A percentile compares a stretch with the other conserved stretches of the same genome.
Evolutionary conservation across 768 basidiomycete species (phyloP).

Genomic region (Rhodotorula graminis): DNA sequence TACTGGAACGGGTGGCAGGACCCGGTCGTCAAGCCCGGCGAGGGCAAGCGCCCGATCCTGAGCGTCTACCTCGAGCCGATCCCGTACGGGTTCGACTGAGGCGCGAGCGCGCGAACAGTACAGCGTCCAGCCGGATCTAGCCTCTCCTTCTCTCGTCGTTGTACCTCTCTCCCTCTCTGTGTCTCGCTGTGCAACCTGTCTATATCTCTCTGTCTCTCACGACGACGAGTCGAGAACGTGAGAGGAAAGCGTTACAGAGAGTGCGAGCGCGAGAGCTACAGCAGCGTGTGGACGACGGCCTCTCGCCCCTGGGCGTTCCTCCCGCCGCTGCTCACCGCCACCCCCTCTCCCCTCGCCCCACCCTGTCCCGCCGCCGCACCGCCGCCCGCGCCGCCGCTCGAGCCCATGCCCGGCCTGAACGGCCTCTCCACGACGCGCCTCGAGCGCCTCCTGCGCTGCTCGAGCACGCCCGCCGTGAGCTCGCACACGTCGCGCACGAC

Average conservation of each 20-base stretch:
- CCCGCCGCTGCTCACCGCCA: not conserved
- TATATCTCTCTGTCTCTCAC: too few species aligned
- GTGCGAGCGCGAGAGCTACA: not conserved
- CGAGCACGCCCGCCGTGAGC: constrained; percentile 9
- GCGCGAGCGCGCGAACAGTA: too few species aligned
- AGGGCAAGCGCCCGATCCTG: too few species aligned
- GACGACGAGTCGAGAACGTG: not conserved
- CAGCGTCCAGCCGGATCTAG: too few species aligned
- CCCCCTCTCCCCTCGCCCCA: not conserved
- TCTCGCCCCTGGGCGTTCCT: not conserved
- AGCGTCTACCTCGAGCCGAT: too few species aligned
- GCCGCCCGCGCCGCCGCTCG: not conserved
- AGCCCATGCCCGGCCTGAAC: not conserved
- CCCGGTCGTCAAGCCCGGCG: too few species aligned
- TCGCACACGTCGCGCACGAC: constrained; percentile 24
- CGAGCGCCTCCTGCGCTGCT: constrained; percentile 17
- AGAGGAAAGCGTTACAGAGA: not conserved
- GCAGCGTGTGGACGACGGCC: not conserved
- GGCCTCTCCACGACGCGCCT: constrained; percentile 24
- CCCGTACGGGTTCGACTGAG: too few species aligned
- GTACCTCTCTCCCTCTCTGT: too few species aligned
- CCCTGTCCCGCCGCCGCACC: not conserved
- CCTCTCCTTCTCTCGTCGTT: too few species aligned
- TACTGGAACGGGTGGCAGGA: too few species aligned
- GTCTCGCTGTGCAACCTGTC: too few species aligned